A percentile compares a stretch with the other conserved stretches of the same genome.
phyloP scores from a whole-genome alignment of 495 filamentous ascomycete genomes.

The Penicillium cosmopolitanum region DNA sequence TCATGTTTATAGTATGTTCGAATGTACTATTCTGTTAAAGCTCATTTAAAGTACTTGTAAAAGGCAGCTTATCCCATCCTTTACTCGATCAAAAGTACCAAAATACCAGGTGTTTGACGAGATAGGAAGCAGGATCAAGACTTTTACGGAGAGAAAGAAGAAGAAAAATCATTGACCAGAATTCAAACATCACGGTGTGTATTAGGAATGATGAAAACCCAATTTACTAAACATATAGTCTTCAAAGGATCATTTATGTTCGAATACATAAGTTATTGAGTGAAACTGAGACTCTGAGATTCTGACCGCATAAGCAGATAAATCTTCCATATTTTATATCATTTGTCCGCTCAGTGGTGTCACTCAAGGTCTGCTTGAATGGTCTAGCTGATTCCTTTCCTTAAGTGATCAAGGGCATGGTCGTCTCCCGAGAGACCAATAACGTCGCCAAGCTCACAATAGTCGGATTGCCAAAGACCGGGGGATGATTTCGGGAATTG shows the following conservation, averaged over 20 bases:
- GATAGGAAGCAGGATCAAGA: neutral
- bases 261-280: neutral
- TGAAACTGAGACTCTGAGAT: neutral
- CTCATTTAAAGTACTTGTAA: neutral
- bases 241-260: neutral
- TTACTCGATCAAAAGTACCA: neutral
- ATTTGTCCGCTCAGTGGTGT: neutral
- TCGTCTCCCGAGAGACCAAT: conserved; percentile 1
- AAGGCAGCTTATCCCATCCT: neutral
- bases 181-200: neutral
- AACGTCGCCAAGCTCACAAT: conserved; percentile 3
- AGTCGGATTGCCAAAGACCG: conserved; percentile 6
- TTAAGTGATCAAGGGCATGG: neutral
- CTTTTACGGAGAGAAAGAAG: neutral
- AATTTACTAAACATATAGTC: too few species aligned
- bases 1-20: neutral
- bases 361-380: neutral
- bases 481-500: conserved; percentile 12
- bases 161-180: neutral
- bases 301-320: neutral
- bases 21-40: neutral
- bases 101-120: neutral
- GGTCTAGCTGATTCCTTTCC: neutral
- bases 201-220: neutral
- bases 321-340: neutral